These are phyloP conservation scores for Eutrema japonicum DNA, from an alignment of 345 rosid species.

Conservation along the genomic window DNA sequence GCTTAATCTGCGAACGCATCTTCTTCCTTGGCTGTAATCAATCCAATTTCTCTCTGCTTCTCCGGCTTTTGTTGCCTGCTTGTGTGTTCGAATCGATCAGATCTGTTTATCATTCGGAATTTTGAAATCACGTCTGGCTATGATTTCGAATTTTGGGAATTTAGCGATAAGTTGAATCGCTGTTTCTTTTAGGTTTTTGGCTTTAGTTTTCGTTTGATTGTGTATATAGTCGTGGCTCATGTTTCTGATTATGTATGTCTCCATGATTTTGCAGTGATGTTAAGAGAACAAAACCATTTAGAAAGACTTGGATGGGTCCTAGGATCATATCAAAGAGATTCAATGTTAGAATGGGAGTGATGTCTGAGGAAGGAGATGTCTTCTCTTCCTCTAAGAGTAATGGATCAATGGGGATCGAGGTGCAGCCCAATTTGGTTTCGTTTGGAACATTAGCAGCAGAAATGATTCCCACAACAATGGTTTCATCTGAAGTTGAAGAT, in stretches of 20 bases:
- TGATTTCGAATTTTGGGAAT: not conserved
- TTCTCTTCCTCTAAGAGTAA: slow-evolving; percentile 49
- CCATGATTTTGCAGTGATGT: slow-evolving; percentile 28
- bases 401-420: slow-evolving; percentile 46
- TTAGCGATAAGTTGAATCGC: slow-evolving; percentile 12
- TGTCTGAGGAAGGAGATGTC: slow-evolving; percentile 59
- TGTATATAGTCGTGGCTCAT: not conserved
- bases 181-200: not conserved
- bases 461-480: slow-evolving; percentile 46
- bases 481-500: slow-evolving; percentile 39
- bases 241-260: not conserved
- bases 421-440: slow-evolving; percentile 53
- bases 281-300: slow-evolving; percentile 1
- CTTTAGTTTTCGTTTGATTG: not conserved
- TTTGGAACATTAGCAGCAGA: slow-evolving; percentile 58
- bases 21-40: slow-evolving; percentile 16
- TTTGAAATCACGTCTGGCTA: not conserved
- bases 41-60: not conserved
- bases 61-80: not conserved
- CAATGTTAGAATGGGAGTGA: slow-evolving; percentile 47
- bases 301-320: slow-evolving; percentile 27
- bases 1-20: slow-evolving; percentile 11
- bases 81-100: not conserved
- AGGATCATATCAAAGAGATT: slow-evolving; percentile 22
- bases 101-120: not conserved